Conservation (phyloP, 345 rosid species). For the Hibiscus tridactylites region DNA sequence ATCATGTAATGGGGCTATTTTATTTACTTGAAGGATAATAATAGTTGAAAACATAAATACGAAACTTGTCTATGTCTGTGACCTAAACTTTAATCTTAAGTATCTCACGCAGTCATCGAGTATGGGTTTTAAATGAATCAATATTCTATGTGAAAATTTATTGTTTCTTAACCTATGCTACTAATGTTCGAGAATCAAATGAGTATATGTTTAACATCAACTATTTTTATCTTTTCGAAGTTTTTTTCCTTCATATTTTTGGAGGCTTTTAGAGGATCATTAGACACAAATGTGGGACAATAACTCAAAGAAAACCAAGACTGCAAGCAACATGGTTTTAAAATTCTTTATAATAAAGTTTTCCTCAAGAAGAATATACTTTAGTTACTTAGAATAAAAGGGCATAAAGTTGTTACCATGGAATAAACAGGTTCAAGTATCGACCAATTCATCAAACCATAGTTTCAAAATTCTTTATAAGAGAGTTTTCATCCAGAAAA, state of each 20-base stretch:
- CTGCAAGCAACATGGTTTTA: not conserved
- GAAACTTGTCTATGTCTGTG: too few species aligned
- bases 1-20: not conserved
- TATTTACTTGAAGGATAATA: too few species aligned
- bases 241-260: not conserved
- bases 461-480: not conserved
- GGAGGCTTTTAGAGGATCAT: not conserved
- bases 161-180: not conserved
- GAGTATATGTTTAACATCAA: not conserved
- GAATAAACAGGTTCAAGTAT: conserved; percentile 2
- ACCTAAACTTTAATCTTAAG: too few species aligned
- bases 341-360: not conserved
- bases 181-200: too few species aligned
- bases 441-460: not conserved
- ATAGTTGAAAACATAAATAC: too few species aligned
- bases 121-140: not conserved
- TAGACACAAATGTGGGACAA: not conserved
- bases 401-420: not conserved
- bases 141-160: not conserved
- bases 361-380: not conserved
- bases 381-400: not conserved
- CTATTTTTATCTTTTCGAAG: not conserved
- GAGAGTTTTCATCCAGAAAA: too few species aligned
- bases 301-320: not conserved
- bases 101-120: too few species aligned